Conservation (phyloP, 768 basidiomycete species). For the Boletus sp. region DNA sequence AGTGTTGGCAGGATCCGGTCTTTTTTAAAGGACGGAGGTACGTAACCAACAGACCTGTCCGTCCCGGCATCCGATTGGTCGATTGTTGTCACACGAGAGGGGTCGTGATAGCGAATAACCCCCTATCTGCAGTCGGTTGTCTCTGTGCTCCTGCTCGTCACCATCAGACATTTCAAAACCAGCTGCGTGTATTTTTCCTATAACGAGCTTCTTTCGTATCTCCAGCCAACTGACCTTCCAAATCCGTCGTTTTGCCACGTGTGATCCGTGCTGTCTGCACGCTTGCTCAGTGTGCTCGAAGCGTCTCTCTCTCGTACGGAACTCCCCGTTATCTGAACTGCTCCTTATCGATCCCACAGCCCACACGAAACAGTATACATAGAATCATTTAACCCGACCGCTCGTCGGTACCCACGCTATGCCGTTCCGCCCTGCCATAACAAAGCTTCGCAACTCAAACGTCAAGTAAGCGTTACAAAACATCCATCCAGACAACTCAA, state of each 20-base stretch:
- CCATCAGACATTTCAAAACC: not conserved
- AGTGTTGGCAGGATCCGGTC: not conserved
- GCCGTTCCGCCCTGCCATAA: not conserved
- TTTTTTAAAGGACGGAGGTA: conserved; percentile 18
- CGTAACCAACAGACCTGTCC: conserved; percentile 16
- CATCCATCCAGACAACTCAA: not conserved
- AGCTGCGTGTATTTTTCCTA: not conserved
- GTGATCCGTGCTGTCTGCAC: not conserved
- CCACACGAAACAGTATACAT: no score
- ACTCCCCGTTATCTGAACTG: conserved; percentile 1
- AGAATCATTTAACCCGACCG: no score
- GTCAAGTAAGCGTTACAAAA: not conserved
- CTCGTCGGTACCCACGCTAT: not conserved
- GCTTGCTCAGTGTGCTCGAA: not conserved
- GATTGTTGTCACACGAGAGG: conserved; percentile 17
- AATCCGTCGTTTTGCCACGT: conserved; percentile 1
- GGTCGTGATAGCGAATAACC: conserved; percentile 11
- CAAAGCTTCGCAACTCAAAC: not conserved
- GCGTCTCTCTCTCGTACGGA: not conserved
- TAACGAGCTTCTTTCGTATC: not conserved
- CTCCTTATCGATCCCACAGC: conserved; percentile 7
- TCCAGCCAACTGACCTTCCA: not conserved
- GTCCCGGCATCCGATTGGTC: conserved; percentile 17
- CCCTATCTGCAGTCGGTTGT: conserved; percentile 4
- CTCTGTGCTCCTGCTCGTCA: not conserved